Base-by-base conservation (phyloP, 164 flowering plant genomes). In the Piper longum region DNA sequence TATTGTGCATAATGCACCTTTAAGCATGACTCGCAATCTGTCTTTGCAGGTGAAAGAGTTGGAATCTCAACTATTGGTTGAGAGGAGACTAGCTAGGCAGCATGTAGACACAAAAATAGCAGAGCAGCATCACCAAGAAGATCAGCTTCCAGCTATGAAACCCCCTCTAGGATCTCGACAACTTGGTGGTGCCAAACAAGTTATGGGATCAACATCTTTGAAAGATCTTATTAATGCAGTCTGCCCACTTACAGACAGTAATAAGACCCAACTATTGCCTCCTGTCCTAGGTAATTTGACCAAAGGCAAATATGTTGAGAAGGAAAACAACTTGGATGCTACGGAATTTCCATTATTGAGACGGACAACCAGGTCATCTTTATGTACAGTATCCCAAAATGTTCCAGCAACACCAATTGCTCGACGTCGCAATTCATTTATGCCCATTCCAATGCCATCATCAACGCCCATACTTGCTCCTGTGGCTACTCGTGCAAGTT, bases 81-180 rank as follows among this genome's bases (percentile, higher is more conserved):
- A 90, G 78, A 85, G 96, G 76, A 90, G 77, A 78, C 72, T 86
- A 52, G 97, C 99, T 61, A 76, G 89, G 61, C 99, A 90, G 70
- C 96, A 88, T 54, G 84, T 86, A 5, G 98, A 92, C 71, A 70
- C 78, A n/a, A 92, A 83, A 77, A 75, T 88, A 62, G 88, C 88
- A 9, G 96, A 88, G 69, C 83, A 71, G 16, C 69, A 57, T 39
- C 68, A 70, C 52, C 71, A 76, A 45, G 82, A 83, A 54, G 85
- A 87, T 55, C 76, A 77, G 16, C 67, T 54, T 51, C 71, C 78
- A 70, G 61, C 74, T 26, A 26, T 48, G 40, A 82, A 83, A 72
- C 83, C 82, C 17, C 85, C 84, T 64, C 73, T 82, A 43, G 73
- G 77, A 26, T 68, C 59, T 60, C 73, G 76, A 62, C 70, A 70